Conservation (phyloP, 164 flowering plant genomes). For the Vitis cinerea region DNA sequence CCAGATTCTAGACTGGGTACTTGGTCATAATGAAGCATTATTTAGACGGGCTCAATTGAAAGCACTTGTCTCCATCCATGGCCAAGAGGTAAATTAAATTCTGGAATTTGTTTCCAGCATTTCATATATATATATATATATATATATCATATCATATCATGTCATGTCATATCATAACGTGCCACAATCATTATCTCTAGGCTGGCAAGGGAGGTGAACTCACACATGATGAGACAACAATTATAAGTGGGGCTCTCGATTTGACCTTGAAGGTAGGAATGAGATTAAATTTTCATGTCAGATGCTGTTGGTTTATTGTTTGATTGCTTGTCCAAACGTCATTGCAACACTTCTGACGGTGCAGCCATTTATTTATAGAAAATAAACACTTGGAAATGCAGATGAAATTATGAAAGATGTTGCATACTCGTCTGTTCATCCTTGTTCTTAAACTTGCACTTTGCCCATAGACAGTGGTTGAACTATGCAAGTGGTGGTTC, state of each 20-base stretch:
- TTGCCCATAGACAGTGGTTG: neutral
- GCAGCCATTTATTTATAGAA: neutral
- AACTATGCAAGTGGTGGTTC: neutral
- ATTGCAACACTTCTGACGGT: too few species aligned
- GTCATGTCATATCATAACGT: neutral
- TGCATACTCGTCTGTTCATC: neutral
- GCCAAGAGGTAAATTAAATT: slow-evolving; percentile 66
- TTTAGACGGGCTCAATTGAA: slow-evolving; percentile 95
- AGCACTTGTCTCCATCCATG: slow-evolving; percentile 91
- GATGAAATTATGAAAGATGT: neutral
- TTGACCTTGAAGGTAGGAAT: slow-evolving; percentile 82
- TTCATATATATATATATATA: too few species aligned
- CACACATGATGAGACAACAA: slow-evolving; percentile 96
- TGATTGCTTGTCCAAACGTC: too few species aligned
- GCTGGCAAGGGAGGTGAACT: slow-evolving; percentile 99
- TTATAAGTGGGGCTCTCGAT: slow-evolving; percentile 98
- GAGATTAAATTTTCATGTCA: too few species aligned
- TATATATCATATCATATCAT: neutral
- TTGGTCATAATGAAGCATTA: slow-evolving; percentile 88
- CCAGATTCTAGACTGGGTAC: slow-evolving; percentile 79
- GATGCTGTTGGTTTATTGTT: too few species aligned
- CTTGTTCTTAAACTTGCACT: neutral
- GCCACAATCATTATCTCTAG: slow-evolving; percentile 29
- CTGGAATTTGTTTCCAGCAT: neutral
- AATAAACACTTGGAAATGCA: neutral